Evolutionary conservation across 768 basidiomycete genomes (phyloP), one percentile per base, ranked within the genome.

Genomic region (Cystofilobasidium macerans): DNA sequence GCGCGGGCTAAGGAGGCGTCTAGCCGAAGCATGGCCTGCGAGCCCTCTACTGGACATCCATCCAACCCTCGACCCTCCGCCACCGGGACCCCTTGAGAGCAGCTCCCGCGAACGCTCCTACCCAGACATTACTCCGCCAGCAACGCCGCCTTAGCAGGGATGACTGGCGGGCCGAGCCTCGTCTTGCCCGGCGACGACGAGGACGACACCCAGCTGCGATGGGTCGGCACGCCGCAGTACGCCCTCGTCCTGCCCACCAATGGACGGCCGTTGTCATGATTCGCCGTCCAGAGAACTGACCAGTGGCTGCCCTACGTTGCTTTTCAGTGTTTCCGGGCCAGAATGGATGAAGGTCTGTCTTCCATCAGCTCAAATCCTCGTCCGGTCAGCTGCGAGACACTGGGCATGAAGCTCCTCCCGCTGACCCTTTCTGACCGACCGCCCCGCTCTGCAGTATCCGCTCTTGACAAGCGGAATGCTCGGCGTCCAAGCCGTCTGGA

Each of bases 401-500:
- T 22, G n/a, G 38, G 42, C 36, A 36, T 59, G 36, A 22, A 7
- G 33, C 38, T 42, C 38, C 43, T 20, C 6, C 13, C 13, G 45
- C 45, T 47, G 45, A 47, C 45, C 45, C 6, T 16, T 13, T 9
- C 45, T 1, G 45, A 40, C 14, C 28, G 40, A 24, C 18, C 16
- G 5, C 30, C n/a, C 11, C 4, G n/a, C 45, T 26, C 28, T 11
- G 33, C 38, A 56, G 51, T 56, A 54, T 38, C 62, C 62, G 1
- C 62, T 63, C 38, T 12, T 63, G 24, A 63, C 62, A 1, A 40
- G 36, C 12, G 62, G 62, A 5, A 63, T 63, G 62, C 53, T 63
- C 16, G 62, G 62, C 24, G 51, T 63, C 5, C 62, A 63, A 38
- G 51, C 90, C 51, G 83, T 94, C 56, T 95, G 93, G 93, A 87